These are phyloP conservation scores for Neocatenulostroma microsporum DNA, from an alignment of 2,329 filamentous ascomycete species.

Conservation along the genomic window DNA sequence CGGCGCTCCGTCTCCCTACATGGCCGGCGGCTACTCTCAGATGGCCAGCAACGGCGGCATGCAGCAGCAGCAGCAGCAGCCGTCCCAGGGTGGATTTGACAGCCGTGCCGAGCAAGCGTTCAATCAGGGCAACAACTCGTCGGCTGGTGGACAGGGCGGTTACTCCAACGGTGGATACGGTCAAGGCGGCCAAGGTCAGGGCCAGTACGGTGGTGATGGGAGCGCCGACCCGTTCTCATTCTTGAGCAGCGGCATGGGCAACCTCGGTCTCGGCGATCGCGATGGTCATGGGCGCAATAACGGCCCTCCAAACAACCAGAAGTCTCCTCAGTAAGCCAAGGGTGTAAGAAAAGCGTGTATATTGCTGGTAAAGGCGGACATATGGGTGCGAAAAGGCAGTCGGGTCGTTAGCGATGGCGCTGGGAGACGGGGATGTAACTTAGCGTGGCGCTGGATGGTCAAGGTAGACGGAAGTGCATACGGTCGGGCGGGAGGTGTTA, in stretches of 20 bases:
- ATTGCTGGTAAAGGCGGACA: no score
- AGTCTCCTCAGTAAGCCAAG: slow-evolving; percentile 28
- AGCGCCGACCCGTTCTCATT: slow-evolving; percentile 76
- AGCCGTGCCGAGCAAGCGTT: slow-evolving; percentile 94
- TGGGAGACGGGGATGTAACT: no score
- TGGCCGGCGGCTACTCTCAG: slow-evolving; percentile 64
- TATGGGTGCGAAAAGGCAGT: no score
- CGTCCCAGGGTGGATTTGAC: slow-evolving; percentile 66
- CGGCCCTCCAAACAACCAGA: slow-evolving; percentile 14
- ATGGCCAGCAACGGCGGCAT: slow-evolving; percentile 60
- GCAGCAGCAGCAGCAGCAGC: slow-evolving; percentile 48
- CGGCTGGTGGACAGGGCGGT: slow-evolving; percentile 41
- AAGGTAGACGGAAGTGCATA: no score
- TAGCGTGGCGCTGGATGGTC: no score
- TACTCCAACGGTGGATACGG: slow-evolving; percentile 62
- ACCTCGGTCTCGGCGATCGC: slow-evolving; percentile 60
- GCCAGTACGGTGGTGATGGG: slow-evolving; percentile 43
- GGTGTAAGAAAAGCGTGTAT: neutral
- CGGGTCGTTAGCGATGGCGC: no score
- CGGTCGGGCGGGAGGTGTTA: no score
- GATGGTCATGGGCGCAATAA: slow-evolving; percentile 35
- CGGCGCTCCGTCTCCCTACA: slow-evolving; percentile 69
- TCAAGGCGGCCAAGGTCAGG: slow-evolving; percentile 47
- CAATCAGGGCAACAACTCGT: slow-evolving; percentile 64
- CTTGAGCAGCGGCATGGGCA: slow-evolving; percentile 64